Conservation (phyloP, 2,329 filamentous ascomycete species). For the Berkeleyomyces rouxiae region DNA sequence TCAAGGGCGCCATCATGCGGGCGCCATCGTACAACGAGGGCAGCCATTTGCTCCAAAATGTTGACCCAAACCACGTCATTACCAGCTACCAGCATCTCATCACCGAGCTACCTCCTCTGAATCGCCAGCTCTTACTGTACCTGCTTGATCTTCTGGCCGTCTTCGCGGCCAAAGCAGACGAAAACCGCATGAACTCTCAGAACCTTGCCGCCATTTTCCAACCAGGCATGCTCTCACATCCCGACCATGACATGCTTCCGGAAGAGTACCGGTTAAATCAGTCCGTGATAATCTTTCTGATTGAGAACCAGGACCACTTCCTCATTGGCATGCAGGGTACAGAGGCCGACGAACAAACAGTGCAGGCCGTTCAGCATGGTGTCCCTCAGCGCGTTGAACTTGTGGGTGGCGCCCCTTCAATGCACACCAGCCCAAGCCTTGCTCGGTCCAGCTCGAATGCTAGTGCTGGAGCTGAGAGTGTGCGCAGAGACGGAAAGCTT, state of each 20-base stretch:
- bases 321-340: conserved; percentile 96
- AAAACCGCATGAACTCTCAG: conserved; percentile 91
- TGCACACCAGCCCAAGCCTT: conserved; percentile 27
- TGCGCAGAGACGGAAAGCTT: conserved; percentile 62
- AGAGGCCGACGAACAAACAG: conserved; percentile 74
- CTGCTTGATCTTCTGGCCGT: conserved; percentile 91
- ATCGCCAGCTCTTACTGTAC: conserved; percentile 85
- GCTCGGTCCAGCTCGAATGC: conserved; percentile 70
- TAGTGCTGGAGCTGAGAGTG: conserved; percentile 74
- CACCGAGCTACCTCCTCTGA: conserved; percentile 79
- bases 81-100: conserved; percentile 75
- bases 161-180: conserved; percentile 88
- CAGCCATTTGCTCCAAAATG: conserved; percentile 50
- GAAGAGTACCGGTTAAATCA: conserved; percentile 89
- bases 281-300: conserved; percentile 92
- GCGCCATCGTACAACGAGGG: conserved; percentile 53
- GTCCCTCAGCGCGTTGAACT: conserved; percentile 29
- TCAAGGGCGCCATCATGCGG: conserved; percentile 55
- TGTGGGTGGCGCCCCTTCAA: background rate
- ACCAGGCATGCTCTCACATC: conserved; percentile 87
- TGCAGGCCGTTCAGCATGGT: conserved; percentile 50
- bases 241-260: conserved; percentile 85
- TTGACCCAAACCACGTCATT: conserved; percentile 54
- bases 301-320: conserved; percentile 97
- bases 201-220: conserved; percentile 97